phyloP scores from a whole-genome alignment of 768 basidiomycete species.

The Heimioporus sp. region DNA sequence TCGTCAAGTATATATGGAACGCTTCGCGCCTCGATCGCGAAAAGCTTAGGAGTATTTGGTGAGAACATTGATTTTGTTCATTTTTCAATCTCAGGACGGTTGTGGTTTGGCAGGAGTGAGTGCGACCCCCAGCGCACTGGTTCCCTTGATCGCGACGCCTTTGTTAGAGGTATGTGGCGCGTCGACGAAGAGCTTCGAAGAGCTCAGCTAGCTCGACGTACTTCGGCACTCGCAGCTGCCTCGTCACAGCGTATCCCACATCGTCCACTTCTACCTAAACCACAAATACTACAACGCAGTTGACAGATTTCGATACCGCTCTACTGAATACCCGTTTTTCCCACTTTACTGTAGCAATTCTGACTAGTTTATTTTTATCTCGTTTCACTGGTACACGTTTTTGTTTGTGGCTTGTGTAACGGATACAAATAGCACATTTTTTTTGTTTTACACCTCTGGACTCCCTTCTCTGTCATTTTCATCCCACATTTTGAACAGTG shows the following conservation, averaged over 20 bases:
- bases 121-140: slow-evolving; percentile 59
- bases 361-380: slow-evolving; percentile 14
- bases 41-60: slow-evolving; percentile 69
- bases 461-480: slow-evolving; percentile 44
- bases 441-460: slow-evolving; percentile 34
- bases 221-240: slow-evolving; percentile 31
- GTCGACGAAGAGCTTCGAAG: slow-evolving; percentile 82
- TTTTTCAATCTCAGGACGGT: not conserved
- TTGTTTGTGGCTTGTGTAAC: not conserved
- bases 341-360: not conserved
- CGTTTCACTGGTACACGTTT: not conserved
- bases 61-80: slow-evolving; percentile 16
- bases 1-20: slow-evolving; percentile 63
- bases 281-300: slow-evolving; percentile 5
- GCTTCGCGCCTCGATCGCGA: slow-evolving; percentile 53
- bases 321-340: slow-evolving; percentile 18
- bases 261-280: slow-evolving; percentile 25
- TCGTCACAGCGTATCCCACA: slow-evolving; percentile 35
- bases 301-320: slow-evolving; percentile 15
- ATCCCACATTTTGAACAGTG: slow-evolving; percentile 47
- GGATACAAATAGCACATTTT: not conserved
- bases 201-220: slow-evolving; percentile 40
- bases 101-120: slow-evolving; percentile 52
- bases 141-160: slow-evolving; percentile 61
- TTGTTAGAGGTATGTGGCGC: slow-evolving; percentile 81